Evolutionary conservation across 179 eudicot genomes (phyloP), one percentile per base, ranked within the genome.

Genomic region (Amaranthus tricolor): DNA sequence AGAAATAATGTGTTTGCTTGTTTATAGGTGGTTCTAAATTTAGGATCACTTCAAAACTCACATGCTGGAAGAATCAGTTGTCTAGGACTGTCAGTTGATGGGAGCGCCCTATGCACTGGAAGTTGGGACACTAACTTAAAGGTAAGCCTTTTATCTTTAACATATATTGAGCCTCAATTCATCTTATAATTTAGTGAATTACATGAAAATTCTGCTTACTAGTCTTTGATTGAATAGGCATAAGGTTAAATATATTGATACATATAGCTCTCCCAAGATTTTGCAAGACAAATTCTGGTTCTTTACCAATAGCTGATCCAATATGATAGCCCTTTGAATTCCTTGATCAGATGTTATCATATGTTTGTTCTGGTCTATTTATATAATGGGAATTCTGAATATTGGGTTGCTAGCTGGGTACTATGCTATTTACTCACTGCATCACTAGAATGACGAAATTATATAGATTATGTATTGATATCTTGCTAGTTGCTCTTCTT

Each of bases 21-120:
- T 47, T 50, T 57, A 15, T 71, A 94, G 98, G 86, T 88, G 77
- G 98, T 94, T 14, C 82, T 90, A 79, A 61, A 94, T 81, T 82
- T 94, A 90, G 96, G 96, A 75, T 76, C 86, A 60, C 88, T 94
- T 64, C 97, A 94, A 66, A 89, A 84, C 72, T 89, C 97, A 14
- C 98, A 94, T 61, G 79, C 79, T 54, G 83, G 84, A 58, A 90
- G 90, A 69, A 86, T 94, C 49, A 92, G 88, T 79, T 92, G 97
- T 77, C 81, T 94, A 84, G 98, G 98, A 43, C 83, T 94, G 83
- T 94, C 98, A 57, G 88, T 96, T 80, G 98, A 94, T 86, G 98
- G 98, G 48, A 94, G 98, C 72, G 97, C 98, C 78, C 84, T 94
- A 51, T 94, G 98, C 83, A 94, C 98, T 64, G 97, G 98, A 82